phyloP scores from a whole-genome alignment of 768 basidiomycete genomes.

The Boletus rufocinnamomeus region DNA sequence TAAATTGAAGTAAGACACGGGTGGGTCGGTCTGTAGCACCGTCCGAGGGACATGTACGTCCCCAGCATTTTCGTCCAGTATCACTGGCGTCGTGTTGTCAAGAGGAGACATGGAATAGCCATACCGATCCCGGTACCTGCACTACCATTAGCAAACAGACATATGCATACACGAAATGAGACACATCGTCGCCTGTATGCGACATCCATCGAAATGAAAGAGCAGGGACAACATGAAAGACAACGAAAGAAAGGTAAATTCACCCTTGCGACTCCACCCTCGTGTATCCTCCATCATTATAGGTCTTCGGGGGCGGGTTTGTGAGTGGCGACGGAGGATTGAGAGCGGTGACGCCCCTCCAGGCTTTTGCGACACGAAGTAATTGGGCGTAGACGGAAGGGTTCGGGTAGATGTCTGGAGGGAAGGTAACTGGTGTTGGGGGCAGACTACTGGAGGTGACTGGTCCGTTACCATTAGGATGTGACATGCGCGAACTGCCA shows the following conservation, averaged over 20 bases:
- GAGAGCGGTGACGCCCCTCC: conserved; percentile 70
- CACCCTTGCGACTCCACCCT: conserved; percentile 33
- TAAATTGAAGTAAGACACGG: conserved; percentile 13
- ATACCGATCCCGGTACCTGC: conserved; percentile 31
- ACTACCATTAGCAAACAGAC: conserved; percentile 19
- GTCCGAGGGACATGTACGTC: conserved; percentile 27
- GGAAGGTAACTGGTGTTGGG: conserved; percentile 41
- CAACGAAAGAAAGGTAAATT: conserved; percentile 13
- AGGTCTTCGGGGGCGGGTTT: conserved; percentile 26
- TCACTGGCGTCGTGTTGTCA: conserved; percentile 37
- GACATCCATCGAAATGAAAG: conserved; percentile 8
- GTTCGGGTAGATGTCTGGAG: conserved; percentile 31
- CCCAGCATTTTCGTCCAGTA: conserved; percentile 32
- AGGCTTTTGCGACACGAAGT: conserved; percentile 58
- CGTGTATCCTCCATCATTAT: conserved; percentile 21
- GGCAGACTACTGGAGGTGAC: conserved; percentile 13
- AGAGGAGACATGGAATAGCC: conserved; percentile 33
- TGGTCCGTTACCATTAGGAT: conserved; percentile 9
- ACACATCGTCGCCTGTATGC: conserved; percentile 18
- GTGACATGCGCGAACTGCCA: conserved; percentile 21
- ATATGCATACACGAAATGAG: conserved; percentile 12
- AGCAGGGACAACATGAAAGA: not conserved
- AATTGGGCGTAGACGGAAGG: conserved; percentile 49
- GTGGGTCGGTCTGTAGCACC: conserved; percentile 21
- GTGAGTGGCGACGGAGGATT: conserved; percentile 28